These are phyloP conservation scores for Trichosporon sp. DNA, from an alignment of 1,284 basidiomycete species.

Conservation along the genomic window DNA sequence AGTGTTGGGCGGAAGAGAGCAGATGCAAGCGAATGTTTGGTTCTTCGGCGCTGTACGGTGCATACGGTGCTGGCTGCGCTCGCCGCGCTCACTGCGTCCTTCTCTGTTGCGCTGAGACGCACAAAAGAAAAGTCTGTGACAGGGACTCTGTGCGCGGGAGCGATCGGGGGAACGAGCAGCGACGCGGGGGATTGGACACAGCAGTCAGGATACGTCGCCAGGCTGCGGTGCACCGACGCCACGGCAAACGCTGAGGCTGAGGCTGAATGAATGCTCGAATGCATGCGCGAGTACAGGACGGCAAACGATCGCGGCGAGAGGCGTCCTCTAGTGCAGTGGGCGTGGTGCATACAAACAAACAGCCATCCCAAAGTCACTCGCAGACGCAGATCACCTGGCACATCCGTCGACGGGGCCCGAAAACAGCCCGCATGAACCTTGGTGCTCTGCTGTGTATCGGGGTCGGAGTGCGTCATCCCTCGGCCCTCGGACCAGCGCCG, in stretches of 20 bases:
- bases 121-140: neutral
- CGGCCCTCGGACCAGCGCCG: no score
- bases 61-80: neutral
- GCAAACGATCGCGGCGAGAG: no score
- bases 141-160: neutral
- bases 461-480: neutral
- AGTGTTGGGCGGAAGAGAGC: neutral
- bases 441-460: no score
- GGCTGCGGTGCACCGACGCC: neutral
- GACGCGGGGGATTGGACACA: neutral
- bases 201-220: neutral
- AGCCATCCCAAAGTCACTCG: neutral
- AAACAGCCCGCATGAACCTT: neutral
- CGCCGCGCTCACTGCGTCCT: no score
- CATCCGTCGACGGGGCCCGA: no score
- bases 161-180: neutral
- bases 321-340: neutral
- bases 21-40: neutral
- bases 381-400: no score
- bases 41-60: neutral
- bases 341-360: neutral
- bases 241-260: neutral
- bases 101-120: neutral
- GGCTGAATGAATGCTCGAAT: no score
- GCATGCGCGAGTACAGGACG: no score